Conservation (phyloP, 306 rosid species). For the Cicer judaicum region DNA sequence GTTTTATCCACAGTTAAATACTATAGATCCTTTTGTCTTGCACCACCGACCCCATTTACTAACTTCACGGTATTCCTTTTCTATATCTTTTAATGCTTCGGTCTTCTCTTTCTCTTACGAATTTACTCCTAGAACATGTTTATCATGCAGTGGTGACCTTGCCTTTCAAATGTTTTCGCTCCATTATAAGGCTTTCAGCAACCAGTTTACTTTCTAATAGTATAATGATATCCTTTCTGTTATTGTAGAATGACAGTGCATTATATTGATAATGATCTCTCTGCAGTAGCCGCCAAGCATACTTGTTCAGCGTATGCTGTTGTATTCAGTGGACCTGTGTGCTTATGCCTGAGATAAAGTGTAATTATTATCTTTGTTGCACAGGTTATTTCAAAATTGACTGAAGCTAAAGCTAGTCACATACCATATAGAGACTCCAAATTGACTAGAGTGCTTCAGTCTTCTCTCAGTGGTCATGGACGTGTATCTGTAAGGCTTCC, state of each 20-base stretch:
- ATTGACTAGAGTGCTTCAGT: constrained; percentile 92
- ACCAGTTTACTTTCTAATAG: constrained; percentile 16
- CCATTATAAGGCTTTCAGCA: constrained; percentile 19
- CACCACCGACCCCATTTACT: constrained; percentile 1
- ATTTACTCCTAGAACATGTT: constrained; percentile 33
- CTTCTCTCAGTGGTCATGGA: constrained; percentile 97
- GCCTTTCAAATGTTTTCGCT: constrained; percentile 29
- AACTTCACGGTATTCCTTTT: constrained; percentile 12
- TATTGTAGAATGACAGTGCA: constrained; percentile 24
- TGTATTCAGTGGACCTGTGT: constrained; percentile 16
- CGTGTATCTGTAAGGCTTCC: constrained; percentile 90
- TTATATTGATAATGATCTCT: constrained; percentile 8
- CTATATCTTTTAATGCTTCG: constrained; percentile 24
- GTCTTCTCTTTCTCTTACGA: constrained; percentile 25
- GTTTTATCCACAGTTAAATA: constrained; percentile 19
- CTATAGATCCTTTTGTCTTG: constrained; percentile 10
- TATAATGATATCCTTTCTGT: constrained; percentile 7
- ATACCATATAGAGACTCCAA: constrained; percentile 97
- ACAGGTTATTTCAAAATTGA: constrained; percentile 95
- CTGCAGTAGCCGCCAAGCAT: constrained; percentile 21
- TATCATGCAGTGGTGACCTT: constrained; percentile 13
- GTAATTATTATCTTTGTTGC: constrained; percentile 44
- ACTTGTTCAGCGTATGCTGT: constrained; percentile 26
- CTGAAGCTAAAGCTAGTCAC: constrained; percentile 88
- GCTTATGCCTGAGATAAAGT: constrained; percentile 36